These are phyloP conservation scores for Iris pallida DNA, from an alignment of 116 monocot species.

Conservation along the genomic window DNA sequence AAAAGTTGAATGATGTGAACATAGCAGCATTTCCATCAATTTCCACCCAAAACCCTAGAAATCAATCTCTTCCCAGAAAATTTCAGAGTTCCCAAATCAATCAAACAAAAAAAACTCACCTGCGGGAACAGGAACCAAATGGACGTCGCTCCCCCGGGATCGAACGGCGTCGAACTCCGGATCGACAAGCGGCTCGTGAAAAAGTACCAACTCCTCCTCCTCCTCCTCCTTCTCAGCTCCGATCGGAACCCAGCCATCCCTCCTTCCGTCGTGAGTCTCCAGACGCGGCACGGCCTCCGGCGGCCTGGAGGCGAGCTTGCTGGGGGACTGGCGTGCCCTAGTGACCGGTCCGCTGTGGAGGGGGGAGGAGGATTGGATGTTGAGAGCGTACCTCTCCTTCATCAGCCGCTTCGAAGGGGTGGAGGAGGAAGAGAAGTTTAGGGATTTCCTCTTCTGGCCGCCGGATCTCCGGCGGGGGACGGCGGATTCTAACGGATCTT, in stretches of 20 bases:
- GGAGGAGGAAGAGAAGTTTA: slow-evolving; percentile 25
- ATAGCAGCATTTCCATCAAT: too few relatives aligned
- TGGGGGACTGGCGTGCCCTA: slow-evolving; percentile 74
- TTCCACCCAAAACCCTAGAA: too few relatives aligned
- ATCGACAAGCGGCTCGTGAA: slow-evolving; percentile 48
- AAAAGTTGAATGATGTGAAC: too few relatives aligned
- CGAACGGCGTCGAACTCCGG: slow-evolving; percentile 68
- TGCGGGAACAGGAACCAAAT: slow-evolving; percentile 78
- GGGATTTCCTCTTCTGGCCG: slow-evolving; percentile 49
- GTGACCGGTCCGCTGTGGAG: slow-evolving; percentile 75
- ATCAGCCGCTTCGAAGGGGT: slow-evolving; percentile 56
- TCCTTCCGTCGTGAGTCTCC: slow-evolving; percentile 8
- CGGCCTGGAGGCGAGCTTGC: slow-evolving; percentile 30
- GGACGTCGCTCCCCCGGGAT: slow-evolving; percentile 51
- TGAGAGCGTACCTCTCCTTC: slow-evolving; percentile 56
- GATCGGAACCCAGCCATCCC: slow-evolving; percentile 7
- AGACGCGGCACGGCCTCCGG: not conserved
- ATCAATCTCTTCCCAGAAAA: too few relatives aligned
- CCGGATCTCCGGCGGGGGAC: slow-evolving; percentile 39
- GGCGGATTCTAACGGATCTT: slow-evolving; percentile 23
- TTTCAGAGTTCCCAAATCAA: too few relatives aligned
- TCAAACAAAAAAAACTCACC: slow-evolving; percentile 36
- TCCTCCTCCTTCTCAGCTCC: slow-evolving; percentile 30
- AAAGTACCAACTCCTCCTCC: too few relatives aligned
- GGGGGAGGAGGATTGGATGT: slow-evolving; percentile 18